Conservation (phyloP, 495 filamentous ascomycete genomes). For the Bombardia bombarda region DNA sequence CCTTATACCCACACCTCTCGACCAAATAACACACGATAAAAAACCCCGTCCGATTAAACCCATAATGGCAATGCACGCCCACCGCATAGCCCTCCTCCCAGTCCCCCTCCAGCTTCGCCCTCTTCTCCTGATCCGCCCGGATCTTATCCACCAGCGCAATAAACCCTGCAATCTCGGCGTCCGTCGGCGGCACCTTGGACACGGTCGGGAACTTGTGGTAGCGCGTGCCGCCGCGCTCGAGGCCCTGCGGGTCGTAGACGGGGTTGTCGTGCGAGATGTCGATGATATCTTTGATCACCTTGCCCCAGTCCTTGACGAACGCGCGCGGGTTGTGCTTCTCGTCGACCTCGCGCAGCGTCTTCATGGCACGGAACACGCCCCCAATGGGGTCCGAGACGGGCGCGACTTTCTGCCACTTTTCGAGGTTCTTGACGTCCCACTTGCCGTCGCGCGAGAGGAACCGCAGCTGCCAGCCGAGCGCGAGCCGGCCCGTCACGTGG, state of each 20-base stretch:
- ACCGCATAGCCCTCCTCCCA: conserved; percentile 42
- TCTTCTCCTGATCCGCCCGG: conserved; percentile 37
- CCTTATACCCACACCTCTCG: conserved; percentile 62
- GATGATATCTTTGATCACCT: conserved; percentile 63
- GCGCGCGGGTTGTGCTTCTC: conserved; percentile 68
- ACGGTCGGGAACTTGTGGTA: conserved; percentile 89
- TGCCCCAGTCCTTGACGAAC: conserved; percentile 61
- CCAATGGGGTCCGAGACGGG: conserved; percentile 73
- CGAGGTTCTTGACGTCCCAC: conserved; percentile 96
- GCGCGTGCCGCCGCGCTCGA: conserved; percentile 62
- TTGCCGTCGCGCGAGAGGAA: conserved; percentile 81
- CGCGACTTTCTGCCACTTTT: conserved; percentile 74
- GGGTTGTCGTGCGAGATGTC: conserved; percentile 85
- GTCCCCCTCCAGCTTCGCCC: conserved; percentile 30
- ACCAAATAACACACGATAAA: conserved; percentile 88
- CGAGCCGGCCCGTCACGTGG: conserved; percentile 68
- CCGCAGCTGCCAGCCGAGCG: conserved; percentile 82
- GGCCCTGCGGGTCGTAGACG: conserved; percentile 70
- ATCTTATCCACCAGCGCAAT: conserved; percentile 70
- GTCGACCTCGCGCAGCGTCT: conserved; percentile 81
- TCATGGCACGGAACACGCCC: conserved; percentile 74
- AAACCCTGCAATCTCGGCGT: conserved; percentile 69
- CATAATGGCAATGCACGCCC: conserved; percentile 93
- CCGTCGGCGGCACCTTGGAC: conserved; percentile 79
- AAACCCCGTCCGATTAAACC: conserved; percentile 87